Evolutionary conservation across 495 filamentous ascomycete genomes (phyloP), one percentile per base, ranked within the genome.

Genomic region (Aspergillus sclerotiicarbonarius): DNA sequence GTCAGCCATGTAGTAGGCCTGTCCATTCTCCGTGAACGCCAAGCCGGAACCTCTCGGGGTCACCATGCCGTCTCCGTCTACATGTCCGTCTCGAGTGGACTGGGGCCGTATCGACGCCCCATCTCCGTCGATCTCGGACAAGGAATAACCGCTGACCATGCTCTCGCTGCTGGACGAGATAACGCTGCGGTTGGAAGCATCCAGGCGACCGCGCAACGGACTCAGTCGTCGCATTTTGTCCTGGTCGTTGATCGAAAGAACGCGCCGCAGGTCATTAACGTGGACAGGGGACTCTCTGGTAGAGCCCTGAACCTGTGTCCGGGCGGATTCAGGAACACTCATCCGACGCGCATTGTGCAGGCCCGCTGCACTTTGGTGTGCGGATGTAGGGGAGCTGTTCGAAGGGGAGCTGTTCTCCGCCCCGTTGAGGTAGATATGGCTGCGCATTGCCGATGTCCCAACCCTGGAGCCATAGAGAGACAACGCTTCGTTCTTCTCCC

Each of bases 231-330:
- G 70, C n/a, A 49, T 39, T 8, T 70, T 62, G 8, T 65, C 63
- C 9, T 74, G 74, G 58, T 69, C 72, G 59, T 63, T 71, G 25
- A 75, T 85, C 3, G 84, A 85, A 15, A 90, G 80, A 20, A 87
- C 88, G 49, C 84, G 83, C 69, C 92, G 92, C 58, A 96, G 78
- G 63, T 96, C 91, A 55, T 92, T 91, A n/a, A 96, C 86, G 35
- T 88, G 87, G n/a, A 91, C 84, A 10, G 90, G 84, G 16, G 83
- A 86, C 29, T 82, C 85, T 56, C 84, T 71, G 65, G 75, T 84
- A 30, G 85, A 86, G 49, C 78, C 79, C 59, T 77, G 81, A 30
- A 76, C 72, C 16, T 78, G 77, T 16, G 80, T 76, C 29, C 75
- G 77, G 0, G 87, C 84, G 3, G 65, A 70, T 21, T 80, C 79